Percentiles rank a stretch among this genome's conserved stretches.
Evolutionary conservation across 768 basidiomycete genomes (phyloP).

Genomic region (Termitomyces sp.): DNA sequence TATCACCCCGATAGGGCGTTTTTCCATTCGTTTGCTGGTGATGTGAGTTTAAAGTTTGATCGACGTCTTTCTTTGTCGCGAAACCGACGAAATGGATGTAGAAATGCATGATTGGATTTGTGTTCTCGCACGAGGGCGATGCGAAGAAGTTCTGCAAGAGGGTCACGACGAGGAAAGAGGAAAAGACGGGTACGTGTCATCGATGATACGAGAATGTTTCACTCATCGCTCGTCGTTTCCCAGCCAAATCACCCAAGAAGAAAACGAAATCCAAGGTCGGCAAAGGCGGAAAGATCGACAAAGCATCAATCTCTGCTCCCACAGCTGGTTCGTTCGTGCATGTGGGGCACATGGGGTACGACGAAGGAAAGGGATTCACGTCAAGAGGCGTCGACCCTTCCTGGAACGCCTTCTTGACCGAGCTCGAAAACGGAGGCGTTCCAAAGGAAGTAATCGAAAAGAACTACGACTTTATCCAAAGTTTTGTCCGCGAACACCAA

Average conservation of each 20-base stretch:
- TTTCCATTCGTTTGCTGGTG: constrained; percentile 90
- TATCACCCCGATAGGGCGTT: constrained; percentile 81
- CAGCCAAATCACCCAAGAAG: constrained; percentile 5
- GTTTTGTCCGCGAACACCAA: constrained; percentile 61
- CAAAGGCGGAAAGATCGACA: constrained; percentile 82
- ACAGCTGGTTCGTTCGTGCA: constrained; percentile 77
- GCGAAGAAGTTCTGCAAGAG: constrained; percentile 86
- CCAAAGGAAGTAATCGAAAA: constrained; percentile 61
- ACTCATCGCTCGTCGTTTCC: constrained; percentile 1
- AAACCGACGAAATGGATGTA: neutral
- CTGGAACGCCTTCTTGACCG: constrained; percentile 71
- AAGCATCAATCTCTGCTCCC: constrained; percentile 87
- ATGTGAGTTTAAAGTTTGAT: constrained; percentile 54
- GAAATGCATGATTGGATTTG: neutral
- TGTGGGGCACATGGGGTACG: constrained; percentile 94
- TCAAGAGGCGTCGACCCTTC: constrained; percentile 85
- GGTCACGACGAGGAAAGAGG: constrained; percentile 57
- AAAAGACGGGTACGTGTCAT: constrained; percentile 44
- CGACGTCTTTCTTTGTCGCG: neutral
- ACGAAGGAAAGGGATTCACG: constrained; percentile 80
- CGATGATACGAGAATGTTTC: neutral
- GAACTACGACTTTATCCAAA: constrained; percentile 87
- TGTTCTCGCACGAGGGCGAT: constrained; percentile 43
- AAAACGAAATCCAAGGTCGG: constrained; percentile 44
- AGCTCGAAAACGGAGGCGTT: constrained; percentile 63